These are phyloP conservation scores for Malus fusca DNA, from an alignment of 306 rosid genomes.

Conservation along the genomic window DNA sequence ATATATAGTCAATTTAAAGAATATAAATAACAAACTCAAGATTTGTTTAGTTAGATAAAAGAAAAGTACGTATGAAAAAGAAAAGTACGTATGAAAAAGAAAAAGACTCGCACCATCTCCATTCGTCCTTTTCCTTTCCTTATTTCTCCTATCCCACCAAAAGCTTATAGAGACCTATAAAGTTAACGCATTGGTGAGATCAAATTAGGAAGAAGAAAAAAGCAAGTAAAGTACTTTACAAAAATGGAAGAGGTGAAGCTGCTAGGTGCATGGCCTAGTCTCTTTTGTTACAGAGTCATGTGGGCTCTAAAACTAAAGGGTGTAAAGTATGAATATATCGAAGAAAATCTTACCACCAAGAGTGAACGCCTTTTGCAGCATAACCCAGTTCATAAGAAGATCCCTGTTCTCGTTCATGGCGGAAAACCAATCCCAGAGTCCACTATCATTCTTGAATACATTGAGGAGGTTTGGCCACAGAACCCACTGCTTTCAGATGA, in stretches of 20 bases:
- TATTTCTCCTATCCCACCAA: no score
- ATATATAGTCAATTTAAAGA: no score
- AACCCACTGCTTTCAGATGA: conserved; percentile 6
- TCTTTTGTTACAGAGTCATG: not conserved
- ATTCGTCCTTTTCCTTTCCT: no score
- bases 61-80: no score
- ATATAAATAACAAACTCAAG: no score
- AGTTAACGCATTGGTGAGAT: no score
- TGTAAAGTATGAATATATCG: conserved; percentile 1
- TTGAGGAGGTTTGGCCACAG: conserved; percentile 16
- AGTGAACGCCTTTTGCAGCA: not conserved
- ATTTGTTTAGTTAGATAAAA: no score
- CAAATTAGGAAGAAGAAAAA: no score
- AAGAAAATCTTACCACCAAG: conserved; percentile 1
- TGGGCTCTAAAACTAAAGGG: conserved; percentile 22
- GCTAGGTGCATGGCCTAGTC: not conserved
- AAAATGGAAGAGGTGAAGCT: conserved; percentile 3
- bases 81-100: no score
- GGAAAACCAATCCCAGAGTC: conserved; percentile 12
- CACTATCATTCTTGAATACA: conserved; percentile 6
- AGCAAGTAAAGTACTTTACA: no score
- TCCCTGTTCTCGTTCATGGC: conserved; percentile 10
- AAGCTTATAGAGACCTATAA: no score
- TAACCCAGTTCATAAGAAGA: conserved; percentile 15
- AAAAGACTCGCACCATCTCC: no score